Base-by-base conservation (phyloP, 23 red algal genomes). In the Rhodosorus marinus region DNA sequence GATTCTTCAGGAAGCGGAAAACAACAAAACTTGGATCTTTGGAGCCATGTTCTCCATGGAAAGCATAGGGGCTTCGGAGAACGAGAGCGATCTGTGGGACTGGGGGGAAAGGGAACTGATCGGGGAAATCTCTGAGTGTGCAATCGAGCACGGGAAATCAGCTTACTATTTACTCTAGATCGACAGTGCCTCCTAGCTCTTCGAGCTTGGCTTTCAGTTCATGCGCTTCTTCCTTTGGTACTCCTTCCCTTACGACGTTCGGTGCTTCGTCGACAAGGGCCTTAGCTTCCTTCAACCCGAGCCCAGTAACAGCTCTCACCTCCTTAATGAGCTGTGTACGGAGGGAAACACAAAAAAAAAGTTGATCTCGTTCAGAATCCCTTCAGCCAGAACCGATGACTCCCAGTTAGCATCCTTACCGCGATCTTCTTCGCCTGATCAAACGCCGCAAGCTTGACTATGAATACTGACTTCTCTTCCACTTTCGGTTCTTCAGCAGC, bases 251-350 rank as follows among this genome's bases (percentile, higher is more conserved):
- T 46, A 98, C 67, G 8, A 85, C 64, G 47, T 98, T 98, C 17
- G 90, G 90, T 27, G 77, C 78, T 6, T 72, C 90, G 54, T 98
- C 90, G 49, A 98, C 90, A 32, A 98, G 32, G 6, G 78, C 90
- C 50, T 98, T 98, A n/a, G 90, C 90, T 64, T 98, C 90, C 65
- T 98, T 98, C 35, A 98, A 66, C 29, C 90, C 90, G 6, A 98
- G 63, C 27, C 79, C 71, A 26, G 78, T 75, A 20, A 77, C 57
- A 31, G 90, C 51, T n/a, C 90, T 74, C 28, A 98, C 71, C 55
- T 98, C 90, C 47, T 98, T 98, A 36, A 98, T 98, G 3, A 98
- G 67, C n/a, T n/a, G n/a, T n/a, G n/a, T n/a, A n/a, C n/a, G n/a
- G n/a, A n/a, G n/a, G n/a, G n/a, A n/a, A n/a, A n/a, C n/a, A n/a